A percentile compares a stretch with the other conserved stretches of the same genome.
Evolutionary conservation across 129 eudicot species (phyloP).

Genomic region (Pittosporum tobira): DNA sequence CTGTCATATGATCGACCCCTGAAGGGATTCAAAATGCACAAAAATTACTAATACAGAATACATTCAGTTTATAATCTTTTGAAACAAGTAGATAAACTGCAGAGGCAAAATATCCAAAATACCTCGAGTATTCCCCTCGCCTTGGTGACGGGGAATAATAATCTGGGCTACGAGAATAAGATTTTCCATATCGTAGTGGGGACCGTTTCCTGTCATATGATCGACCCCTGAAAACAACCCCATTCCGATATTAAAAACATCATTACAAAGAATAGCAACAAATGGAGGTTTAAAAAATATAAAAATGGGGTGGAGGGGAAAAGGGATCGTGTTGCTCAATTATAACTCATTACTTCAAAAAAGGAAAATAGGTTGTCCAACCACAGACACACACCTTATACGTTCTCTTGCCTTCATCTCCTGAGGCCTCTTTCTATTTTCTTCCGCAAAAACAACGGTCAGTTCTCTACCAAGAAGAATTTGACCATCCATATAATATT

Average conservation of each 20-base stretch:
- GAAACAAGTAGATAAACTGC: not conserved
- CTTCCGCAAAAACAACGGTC: slow-evolving; percentile 61
- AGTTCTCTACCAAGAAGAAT: slow-evolving; percentile 42
- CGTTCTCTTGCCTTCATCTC: slow-evolving; percentile 81
- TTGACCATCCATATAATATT: slow-evolving; percentile 53
- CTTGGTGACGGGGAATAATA: slow-evolving; percentile 56
- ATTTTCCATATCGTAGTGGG: slow-evolving; percentile 31
- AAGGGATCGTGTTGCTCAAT: not conserved
- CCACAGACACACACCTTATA: slow-evolving; percentile 24
- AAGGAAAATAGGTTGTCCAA: not conserved
- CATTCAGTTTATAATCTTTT: not conserved
- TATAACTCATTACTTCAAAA: not conserved
- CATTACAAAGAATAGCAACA: not conserved
- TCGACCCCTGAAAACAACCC: slow-evolving; percentile 15
- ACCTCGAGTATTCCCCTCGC: slow-evolving; percentile 43
- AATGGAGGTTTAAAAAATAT: no score
- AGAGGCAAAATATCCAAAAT: not conserved
- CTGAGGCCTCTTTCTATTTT: slow-evolving; percentile 67
- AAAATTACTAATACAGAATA: no score
- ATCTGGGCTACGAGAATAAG: slow-evolving; percentile 48
- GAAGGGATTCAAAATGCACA: no score
- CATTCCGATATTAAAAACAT: not conserved
- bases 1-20: slow-evolving; percentile 42
- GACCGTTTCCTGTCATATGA: slow-evolving; percentile 45
- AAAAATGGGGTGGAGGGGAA: not conserved